Percentiles rank a stretch among this genome's conserved stretches.
These are phyloP conservation scores for Biscutella laevigata DNA, from an alignment of 441 rosid species.

Conservation along the genomic window DNA sequence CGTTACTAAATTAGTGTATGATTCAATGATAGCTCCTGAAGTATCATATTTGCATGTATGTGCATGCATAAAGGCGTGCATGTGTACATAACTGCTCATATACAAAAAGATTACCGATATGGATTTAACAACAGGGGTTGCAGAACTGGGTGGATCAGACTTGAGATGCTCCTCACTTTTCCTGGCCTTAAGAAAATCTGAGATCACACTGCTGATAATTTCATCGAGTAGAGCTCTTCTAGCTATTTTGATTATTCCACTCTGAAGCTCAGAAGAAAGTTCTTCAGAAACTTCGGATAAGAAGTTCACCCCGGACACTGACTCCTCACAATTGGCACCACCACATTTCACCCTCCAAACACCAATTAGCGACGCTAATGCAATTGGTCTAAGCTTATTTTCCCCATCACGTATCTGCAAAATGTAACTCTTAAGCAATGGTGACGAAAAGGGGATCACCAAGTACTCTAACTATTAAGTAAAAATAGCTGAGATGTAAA, in stretches of 20 bases:
- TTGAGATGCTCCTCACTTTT: conserved; percentile 42
- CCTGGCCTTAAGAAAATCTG: conserved; percentile 43
- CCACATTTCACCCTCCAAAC: conserved; percentile 39
- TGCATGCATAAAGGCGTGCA: neutral
- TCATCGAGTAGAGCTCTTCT: conserved; percentile 78
- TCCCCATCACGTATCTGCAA: conserved; percentile 64
- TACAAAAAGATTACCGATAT: conserved; percentile 15
- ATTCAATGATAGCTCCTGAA: neutral
- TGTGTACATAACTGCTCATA: conserved; percentile 32
- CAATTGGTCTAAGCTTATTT: conserved; percentile 45
- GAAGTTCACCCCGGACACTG: conserved; percentile 30
- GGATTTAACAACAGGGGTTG: conserved; percentile 30
- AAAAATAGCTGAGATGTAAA: neutral
- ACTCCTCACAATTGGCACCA: conserved; percentile 29
- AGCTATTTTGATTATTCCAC: conserved; percentile 66
- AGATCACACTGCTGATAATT: conserved; percentile 53
- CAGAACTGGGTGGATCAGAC: conserved; percentile 30
- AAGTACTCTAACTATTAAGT: neutral
- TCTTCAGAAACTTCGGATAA: conserved; percentile 58
- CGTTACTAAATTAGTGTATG: neutral
- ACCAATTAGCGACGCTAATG: conserved; percentile 45
- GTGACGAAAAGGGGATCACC: neutral
- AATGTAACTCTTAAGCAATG: conserved; percentile 14
- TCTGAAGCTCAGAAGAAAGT: conserved; percentile 70
- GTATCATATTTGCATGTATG: neutral